Conservation (phyloP, 2,329 filamentous ascomycete genomes). For the Thelonectria olida region DNA sequence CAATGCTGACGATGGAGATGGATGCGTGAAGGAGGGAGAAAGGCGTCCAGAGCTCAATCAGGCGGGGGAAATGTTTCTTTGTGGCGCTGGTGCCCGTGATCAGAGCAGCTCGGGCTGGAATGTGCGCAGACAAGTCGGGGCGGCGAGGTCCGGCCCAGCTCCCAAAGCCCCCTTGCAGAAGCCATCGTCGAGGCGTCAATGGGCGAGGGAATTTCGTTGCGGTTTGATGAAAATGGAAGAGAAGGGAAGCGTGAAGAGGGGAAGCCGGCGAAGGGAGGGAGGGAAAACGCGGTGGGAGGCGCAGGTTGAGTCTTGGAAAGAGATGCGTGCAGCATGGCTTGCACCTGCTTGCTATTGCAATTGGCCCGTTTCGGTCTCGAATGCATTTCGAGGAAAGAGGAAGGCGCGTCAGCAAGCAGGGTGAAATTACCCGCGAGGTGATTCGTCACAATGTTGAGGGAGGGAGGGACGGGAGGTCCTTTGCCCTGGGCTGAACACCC, state of each 20-base stretch:
- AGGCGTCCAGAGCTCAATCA: neutral
- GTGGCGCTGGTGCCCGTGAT: neutral
- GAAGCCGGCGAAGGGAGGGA: neutral
- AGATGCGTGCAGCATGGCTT: slow-evolving; percentile 1
- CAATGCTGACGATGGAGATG: neutral
- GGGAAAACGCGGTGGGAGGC: neutral
- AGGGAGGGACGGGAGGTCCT: slow-evolving; percentile 10
- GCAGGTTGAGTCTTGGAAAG: neutral
- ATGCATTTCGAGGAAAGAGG: slow-evolving; percentile 10
- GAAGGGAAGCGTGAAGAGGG: too few species aligned
- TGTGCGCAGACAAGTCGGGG: neutral
- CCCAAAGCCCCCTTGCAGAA: neutral
- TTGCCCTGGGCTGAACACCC: neutral
- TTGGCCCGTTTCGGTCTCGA: neutral
- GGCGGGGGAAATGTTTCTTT: neutral
- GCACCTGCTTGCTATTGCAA: slow-evolving; percentile 16
- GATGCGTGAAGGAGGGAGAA: neutral
- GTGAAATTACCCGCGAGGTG: slow-evolving; percentile 22
- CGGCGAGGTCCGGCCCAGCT: slow-evolving; percentile 7
- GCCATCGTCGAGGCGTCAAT: neutral
- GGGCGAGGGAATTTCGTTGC: neutral
- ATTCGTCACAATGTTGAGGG: slow-evolving; percentile 33
- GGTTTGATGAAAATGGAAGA: neutral
- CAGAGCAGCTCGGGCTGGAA: neutral
- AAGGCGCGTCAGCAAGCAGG: slow-evolving; percentile 14